Base-by-base conservation (phyloP, 2,329 filamentous ascomycete genomes). In the Stagonosporopsis chrysanthemi region DNA sequence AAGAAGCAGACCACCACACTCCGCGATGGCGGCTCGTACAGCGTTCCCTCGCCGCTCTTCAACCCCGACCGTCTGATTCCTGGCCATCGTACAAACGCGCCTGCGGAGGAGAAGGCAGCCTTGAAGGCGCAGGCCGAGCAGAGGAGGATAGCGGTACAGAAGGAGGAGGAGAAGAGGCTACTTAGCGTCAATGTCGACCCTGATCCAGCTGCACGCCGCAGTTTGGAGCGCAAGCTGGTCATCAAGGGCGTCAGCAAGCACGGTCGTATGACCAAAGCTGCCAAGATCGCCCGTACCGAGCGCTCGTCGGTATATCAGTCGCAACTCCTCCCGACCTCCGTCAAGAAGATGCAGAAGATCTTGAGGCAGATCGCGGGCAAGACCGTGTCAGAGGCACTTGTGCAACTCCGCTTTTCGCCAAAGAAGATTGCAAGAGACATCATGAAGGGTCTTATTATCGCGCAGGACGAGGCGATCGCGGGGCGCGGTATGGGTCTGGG, bases 331-430 rank as follows among this genome's bases (percentile, higher is more conserved):
- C 88, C 92, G 69, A 97, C 95, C 2, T 92, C 88, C 45, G 82
- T 91, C 63, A 99, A 99, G 86, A 99, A 99, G 81, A 83, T 99
- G 52, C 88, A 89, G 49, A 89, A 90, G 68, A 80, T 99, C 46
- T 88, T 94, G 23, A 87, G 90, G 52, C 95, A 98, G 80, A 95
- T 99, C 71, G 84, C 88, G 2, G 95, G 95, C 65, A 98, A 97
- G 84, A 88, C 89, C n/a, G 83, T 99, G 60, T 92, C 96, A 56
- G 93, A 99, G 33, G 95, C 95, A 14, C 91, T 98, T 65, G 80
- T 90, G 52, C 95, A 99, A 82, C 97, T 99, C 91, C 86, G 89
- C 53, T 98, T 94, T 81, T 94, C 89, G 76, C 91, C 92, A 82
- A 99, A 99, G 86, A 94, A 92, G 81, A 90, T 90, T 62, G 91